These are phyloP conservation scores for Ceratocystis cubensis DNA, from an alignment of 2,329 filamentous ascomycete genomes.

Conservation along the genomic window DNA sequence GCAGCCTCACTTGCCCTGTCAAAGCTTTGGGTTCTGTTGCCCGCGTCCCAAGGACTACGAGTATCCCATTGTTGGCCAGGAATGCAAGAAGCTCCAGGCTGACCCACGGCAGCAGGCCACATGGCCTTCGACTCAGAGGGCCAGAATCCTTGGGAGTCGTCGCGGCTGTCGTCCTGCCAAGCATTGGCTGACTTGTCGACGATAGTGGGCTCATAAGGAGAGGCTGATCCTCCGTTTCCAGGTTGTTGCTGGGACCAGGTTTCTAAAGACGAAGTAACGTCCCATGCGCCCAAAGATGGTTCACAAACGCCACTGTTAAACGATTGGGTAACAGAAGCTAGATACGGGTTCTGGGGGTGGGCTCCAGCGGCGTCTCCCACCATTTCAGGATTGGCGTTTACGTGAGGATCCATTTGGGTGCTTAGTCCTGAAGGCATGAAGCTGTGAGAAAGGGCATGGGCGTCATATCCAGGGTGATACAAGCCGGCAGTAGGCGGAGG, in stretches of 20 bases:
- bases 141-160: slow-evolving; percentile 14
- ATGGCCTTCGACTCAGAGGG: slow-evolving; percentile 8
- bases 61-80: slow-evolving; percentile 5
- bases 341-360: slow-evolving; percentile 1
- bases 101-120: slow-evolving; percentile 8
- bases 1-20: slow-evolving; percentile 10
- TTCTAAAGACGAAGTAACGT: slow-evolving; percentile 13
- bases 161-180: slow-evolving; percentile 15
- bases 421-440: slow-evolving; percentile 11
- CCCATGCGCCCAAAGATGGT: slow-evolving; percentile 9
- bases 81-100: neutral
- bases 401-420: slow-evolving; percentile 11
- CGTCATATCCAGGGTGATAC: slow-evolving; percentile 4
- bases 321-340: slow-evolving; percentile 11
- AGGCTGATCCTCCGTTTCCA: slow-evolving; percentile 11
- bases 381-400: neutral
- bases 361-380: neutral
- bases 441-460: neutral
- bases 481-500: slow-evolving; percentile 12
- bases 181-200: slow-evolving; percentile 12
- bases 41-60: slow-evolving; percentile 17
- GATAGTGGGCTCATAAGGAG: slow-evolving; percentile 19
- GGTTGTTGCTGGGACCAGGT: slow-evolving; percentile 13
- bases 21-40: slow-evolving; percentile 13
- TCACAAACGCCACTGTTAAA: slow-evolving; percentile 17